Evolutionary conservation across 2,329 filamentous ascomycete species (phyloP).

Genomic region (Dactylellina haptotyla): DNA sequence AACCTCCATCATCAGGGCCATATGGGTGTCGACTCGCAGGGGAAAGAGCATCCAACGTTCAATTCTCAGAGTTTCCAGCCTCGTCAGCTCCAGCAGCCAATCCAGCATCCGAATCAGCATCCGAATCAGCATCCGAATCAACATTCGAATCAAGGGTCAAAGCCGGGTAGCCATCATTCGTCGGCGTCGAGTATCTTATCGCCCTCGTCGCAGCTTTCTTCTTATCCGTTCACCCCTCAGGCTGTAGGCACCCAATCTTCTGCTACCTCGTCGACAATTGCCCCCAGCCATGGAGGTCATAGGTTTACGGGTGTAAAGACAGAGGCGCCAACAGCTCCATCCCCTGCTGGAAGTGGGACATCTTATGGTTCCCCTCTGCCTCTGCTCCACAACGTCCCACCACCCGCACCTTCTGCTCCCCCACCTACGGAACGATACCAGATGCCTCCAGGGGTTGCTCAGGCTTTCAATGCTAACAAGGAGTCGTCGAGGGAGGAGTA

Average conservation of each 20-base stretch:
- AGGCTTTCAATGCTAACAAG: slow-evolving; percentile 48
- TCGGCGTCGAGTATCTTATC: slow-evolving; percentile 52
- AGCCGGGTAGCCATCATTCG: slow-evolving; percentile 47
- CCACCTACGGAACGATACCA: slow-evolving; percentile 55
- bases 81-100: slow-evolving; percentile 30
- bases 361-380: slow-evolving; percentile 50
- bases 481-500: slow-evolving; percentile 43
- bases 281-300: slow-evolving; percentile 14
- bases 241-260: slow-evolving; percentile 44
- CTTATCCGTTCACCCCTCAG: slow-evolving; percentile 51
- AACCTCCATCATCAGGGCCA: slow-evolving; percentile 28
- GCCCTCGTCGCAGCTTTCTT: slow-evolving; percentile 45
- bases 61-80: slow-evolving; percentile 27
- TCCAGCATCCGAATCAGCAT: slow-evolving; percentile 32
- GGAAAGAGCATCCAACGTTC: slow-evolving; percentile 34
- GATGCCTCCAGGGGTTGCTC: slow-evolving; percentile 50
- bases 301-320: slow-evolving; percentile 34
- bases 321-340: slow-evolving; percentile 47
- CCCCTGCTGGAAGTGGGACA: slow-evolving; percentile 47
- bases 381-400: slow-evolving; percentile 54
- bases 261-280: slow-evolving; percentile 34
- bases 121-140: slow-evolving; percentile 32
- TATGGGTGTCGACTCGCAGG: slow-evolving; percentile 28
- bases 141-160: slow-evolving; percentile 32
- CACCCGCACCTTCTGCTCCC: slow-evolving; percentile 54